Percentiles rank a stretch among this genome's conserved stretches.
phyloP scores from a whole-genome alignment of 805 yeast species.

The Pichia paraexigua region DNA sequence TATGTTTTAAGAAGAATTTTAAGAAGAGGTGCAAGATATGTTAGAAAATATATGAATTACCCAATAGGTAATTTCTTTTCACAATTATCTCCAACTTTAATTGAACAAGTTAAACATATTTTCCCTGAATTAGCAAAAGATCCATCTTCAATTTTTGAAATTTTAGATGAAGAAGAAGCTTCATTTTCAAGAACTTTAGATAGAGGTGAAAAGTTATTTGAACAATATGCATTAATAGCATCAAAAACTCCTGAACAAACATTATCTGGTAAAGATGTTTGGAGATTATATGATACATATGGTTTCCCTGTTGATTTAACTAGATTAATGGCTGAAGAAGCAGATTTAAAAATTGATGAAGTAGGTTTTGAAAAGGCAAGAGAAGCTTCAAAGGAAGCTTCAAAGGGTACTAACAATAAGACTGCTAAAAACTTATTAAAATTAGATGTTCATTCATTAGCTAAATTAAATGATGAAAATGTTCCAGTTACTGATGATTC shows the following conservation, averaged over 20 bases:
- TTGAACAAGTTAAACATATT: conserved; percentile 75
- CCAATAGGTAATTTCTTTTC: conserved; percentile 94
- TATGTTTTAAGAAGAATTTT: conserved; percentile 93
- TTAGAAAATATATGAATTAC: conserved; percentile 89
- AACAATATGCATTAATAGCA: conserved; percentile 83
- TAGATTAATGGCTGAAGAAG: conserved; percentile 97
- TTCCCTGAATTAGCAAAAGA: conserved; percentile 87
- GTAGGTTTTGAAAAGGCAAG: conserved; percentile 87
- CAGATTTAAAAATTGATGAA: conserved; percentile 87
- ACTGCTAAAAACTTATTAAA: conserved; percentile 56
- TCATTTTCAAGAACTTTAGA: conserved; percentile 93
- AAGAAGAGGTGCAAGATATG: conserved; percentile 97
- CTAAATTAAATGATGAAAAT: conserved; percentile 53
- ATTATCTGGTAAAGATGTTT: conserved; percentile 87
- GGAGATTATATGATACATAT: conserved; percentile 97
- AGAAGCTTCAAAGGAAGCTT: conserved; percentile 85
- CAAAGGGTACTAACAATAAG: conserved; percentile 71
- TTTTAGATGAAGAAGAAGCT: conserved; percentile 91
- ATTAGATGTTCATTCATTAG: conserved; percentile 86
- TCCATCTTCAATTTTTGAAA: conserved; percentile 72
- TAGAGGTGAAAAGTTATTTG: conserved; percentile 95
- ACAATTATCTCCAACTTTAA: conserved; percentile 84
- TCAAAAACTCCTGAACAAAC: conserved; percentile 64
- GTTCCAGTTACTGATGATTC: conserved; percentile 80
- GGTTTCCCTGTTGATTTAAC: conserved; percentile 99